Percentiles rank a stretch among this genome's conserved stretches.
phyloP scores from a whole-genome alignment of 345 rosid species.

The Cardamine resedifolia region DNA sequence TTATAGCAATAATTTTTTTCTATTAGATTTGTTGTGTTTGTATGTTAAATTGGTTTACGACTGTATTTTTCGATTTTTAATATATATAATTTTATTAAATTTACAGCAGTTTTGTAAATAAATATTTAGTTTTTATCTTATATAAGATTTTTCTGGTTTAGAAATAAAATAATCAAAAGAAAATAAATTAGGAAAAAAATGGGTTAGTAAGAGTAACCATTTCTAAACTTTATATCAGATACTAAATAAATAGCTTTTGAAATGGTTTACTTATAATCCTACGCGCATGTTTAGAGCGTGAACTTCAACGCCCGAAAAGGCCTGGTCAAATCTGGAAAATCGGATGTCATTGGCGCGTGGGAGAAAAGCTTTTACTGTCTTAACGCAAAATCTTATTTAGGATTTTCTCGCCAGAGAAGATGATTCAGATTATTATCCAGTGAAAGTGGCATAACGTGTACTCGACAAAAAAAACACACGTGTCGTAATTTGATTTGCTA shows the following conservation, averaged over 20 bases:
- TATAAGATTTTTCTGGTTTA: too few species aligned
- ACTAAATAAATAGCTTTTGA: background rate
- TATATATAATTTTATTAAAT: too few species aligned
- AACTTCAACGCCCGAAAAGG: background rate
- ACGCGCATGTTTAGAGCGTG: constrained; percentile 19
- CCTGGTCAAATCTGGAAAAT: background rate
- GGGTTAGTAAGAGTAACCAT: too few species aligned
- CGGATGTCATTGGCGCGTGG: constrained; percentile 14
- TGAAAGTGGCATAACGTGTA: constrained; percentile 5
- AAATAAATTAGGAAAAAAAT: too few species aligned
- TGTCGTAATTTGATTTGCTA: background rate
- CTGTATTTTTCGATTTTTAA: too few species aligned
- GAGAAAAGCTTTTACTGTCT: constrained; percentile 14
- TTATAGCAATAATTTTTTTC: too few species aligned
- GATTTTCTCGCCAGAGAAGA: constrained; percentile 25
- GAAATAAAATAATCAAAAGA: too few species aligned
- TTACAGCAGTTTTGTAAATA: too few species aligned
- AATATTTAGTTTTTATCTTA: too few species aligned
- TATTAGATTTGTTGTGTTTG: too few species aligned
- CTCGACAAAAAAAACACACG: constrained; percentile 7
- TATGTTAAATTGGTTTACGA: too few species aligned
- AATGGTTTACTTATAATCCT: background rate
- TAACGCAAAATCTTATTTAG: constrained; percentile 28
- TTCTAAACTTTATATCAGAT: too few species aligned
- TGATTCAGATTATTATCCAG: constrained; percentile 28